Base-by-base conservation (phyloP, 2,329 filamentous ascomycete species). In the Diplodia seriata region DNA sequence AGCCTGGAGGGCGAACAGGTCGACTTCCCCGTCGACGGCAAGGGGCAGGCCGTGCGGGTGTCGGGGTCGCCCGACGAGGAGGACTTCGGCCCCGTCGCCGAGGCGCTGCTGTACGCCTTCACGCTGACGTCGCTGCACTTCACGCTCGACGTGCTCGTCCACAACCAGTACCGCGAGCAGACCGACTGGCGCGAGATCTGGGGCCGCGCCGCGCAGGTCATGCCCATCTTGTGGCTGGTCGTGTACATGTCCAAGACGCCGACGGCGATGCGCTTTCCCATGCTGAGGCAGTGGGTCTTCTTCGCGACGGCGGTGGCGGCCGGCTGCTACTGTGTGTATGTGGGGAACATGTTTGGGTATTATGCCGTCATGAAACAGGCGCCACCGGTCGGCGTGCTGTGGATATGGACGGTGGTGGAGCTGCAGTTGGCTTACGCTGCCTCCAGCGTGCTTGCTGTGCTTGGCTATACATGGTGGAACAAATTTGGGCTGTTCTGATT, bases 341-440 rank as follows among this genome's bases (percentile, higher is more conserved):
- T 94, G 65, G 93, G 91, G 31, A 98, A 97, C 74, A 85, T 83
- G 36, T 87, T 89, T 71, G 88, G 90, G 4, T 98, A 97, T 74
- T 88, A 96, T 72, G 91, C 91, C 7, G 89, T 97, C 23, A 94
- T 98, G 92, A 96, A 97, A 82, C 89, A 88, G 70, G 91, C 93
- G 0, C 95, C 95, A n/a, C 89, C 93, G 5, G 78, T 97, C 15
- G 95, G 93, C 0, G 94, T 92, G 50, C 78, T 98, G 20, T 98
- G 94, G 94, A 86, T 98, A 4, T 98, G 94, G 93, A 89, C 91
- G 38, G 90, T 98, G 26, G 85, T 98, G 56, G 95, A 99, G 81
- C 85, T 97, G 80, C 86, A 92, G 67, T 81, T 97, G 50, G 74
- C 83, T 0, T 89, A 86, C 74, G 91, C 91, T 0, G 81, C 90